Conservation (phyloP, 257 asterid genomes). For the Eustoma russellianum region DNA sequence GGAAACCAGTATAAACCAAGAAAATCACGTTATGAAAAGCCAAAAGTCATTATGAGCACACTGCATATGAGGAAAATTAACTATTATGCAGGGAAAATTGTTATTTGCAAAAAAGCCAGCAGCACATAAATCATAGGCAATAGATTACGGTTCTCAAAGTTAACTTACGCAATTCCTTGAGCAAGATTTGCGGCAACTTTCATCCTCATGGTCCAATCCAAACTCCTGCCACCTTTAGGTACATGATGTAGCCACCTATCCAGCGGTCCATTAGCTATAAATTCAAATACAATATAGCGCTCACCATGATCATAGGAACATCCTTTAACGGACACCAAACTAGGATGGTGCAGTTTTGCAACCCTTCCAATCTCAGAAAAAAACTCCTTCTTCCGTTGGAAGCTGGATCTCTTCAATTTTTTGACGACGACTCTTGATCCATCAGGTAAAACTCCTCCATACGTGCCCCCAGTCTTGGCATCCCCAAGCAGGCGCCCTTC, state of each 20-base stretch:
- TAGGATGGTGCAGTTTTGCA: constrained; percentile 87
- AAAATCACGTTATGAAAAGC: not conserved
- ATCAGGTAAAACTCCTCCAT: constrained; percentile 81
- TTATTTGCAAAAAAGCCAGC: too few species aligned
- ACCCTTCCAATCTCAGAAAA: constrained; percentile 92
- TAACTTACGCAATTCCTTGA: constrained; percentile 94
- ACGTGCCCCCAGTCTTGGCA: constrained; percentile 94
- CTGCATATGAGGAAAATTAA: too few species aligned
- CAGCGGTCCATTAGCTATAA: constrained; percentile 73
- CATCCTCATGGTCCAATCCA: constrained; percentile 96
- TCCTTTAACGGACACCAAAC: constrained; percentile 85
- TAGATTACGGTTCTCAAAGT: not conserved
- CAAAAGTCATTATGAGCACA: not conserved
- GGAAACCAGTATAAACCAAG: not conserved
- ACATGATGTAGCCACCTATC: constrained; percentile 95
- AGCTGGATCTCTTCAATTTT: constrained; percentile 82
- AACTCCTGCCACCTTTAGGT: constrained; percentile 88
- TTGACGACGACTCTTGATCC: constrained; percentile 93
- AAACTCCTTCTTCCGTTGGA: constrained; percentile 95
- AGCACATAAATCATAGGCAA: not conserved
- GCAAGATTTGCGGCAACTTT: constrained; percentile 89
- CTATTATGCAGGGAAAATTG: too few species aligned
- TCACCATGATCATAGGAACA: constrained; percentile 93
- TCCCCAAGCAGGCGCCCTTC: constrained; percentile 96
- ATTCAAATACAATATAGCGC: constrained; percentile 87